Conservation (phyloP, 768 basidiomycete species). For the Lactarius hatsudake region DNA sequence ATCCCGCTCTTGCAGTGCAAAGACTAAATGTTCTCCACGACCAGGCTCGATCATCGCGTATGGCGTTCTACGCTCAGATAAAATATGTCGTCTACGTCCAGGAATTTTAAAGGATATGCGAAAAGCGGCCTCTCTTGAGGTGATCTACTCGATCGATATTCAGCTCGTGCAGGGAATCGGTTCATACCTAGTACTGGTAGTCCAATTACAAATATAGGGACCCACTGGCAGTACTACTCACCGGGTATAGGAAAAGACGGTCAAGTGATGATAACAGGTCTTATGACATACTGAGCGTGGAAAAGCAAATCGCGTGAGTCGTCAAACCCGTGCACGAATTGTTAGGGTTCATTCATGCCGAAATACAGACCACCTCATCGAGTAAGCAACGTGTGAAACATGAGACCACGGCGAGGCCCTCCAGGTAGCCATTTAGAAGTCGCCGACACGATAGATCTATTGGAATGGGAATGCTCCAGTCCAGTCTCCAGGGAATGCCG, state of each 20-base stretch:
- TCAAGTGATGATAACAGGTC: not conserved
- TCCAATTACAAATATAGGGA: conserved; percentile 2
- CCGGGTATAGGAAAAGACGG: not conserved
- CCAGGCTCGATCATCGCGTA: not conserved
- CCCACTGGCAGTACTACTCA: not conserved
- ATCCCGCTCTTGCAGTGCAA: not conserved
- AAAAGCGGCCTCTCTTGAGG: not conserved
- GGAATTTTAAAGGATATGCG: conserved; percentile 1
- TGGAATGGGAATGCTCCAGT: too few relatives aligned
- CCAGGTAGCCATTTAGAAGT: too few relatives aligned
- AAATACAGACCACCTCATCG: too few relatives aligned
- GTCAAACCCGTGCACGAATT: too few relatives aligned
- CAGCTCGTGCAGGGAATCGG: not conserved
- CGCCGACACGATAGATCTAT: too few relatives aligned
- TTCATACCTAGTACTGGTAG: not conserved
- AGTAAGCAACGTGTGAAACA: too few relatives aligned
- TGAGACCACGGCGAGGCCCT: too few relatives aligned
- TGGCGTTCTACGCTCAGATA: conserved; percentile 3
- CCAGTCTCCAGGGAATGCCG: too few relatives aligned
- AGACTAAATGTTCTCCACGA: conserved; percentile 1
- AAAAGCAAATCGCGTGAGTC: too few relatives aligned
- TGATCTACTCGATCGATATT: not conserved
- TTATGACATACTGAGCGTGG: too few relatives aligned
- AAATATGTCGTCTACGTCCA: conserved; percentile 7
- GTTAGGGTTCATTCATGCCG: too few relatives aligned